Base-by-base conservation (phyloP, 345 rosid species). In the Arabis hirsuta region DNA sequence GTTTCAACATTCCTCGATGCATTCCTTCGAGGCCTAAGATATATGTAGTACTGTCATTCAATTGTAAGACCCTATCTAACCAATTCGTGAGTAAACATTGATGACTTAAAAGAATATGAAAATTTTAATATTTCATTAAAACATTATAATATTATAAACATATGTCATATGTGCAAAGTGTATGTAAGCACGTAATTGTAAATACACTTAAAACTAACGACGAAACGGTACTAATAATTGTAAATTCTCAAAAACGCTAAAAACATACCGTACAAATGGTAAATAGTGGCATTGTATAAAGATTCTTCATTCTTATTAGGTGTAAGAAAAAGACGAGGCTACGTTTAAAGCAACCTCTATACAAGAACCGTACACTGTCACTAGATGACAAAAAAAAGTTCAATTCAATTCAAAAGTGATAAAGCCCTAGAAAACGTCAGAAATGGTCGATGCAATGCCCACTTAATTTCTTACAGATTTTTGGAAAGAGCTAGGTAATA, bases 371-470 rank as follows among this genome's bases (percentile, higher is more conserved):
- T 76, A 71, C 80, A 64, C 76, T 76, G 74, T 13, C 79, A 76
- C 67, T 63, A 55, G 24, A 56, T 42, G 79, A 71, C 76, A 76
- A 55, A 38, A 4, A 20, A 62, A 32, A 6, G n/a, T n/a, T n/a
- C n/a, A 7, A 51, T 67, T 27, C 38, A 76, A 69, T 61, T 19
- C 19, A 9, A 76, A 69, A 76, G 65, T 69, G 65, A 62, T 42
- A 55, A 62, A 71, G 57, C 80, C 76, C 80, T 76, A 64, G 72
- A 70, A 55, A 63, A 76, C 71, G 67, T 76, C 80, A 31, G 66
- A 34, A 3, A 22, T 31, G 41, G 75, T 55, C 39, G 71, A 70
- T 43, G 67, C 39, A 66, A 70, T 43, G 67, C 27, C 57, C 54
- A 46, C 44, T 38, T 55, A 63, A 44, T 61, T 61, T 62, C 59